phyloP scores from a whole-genome alignment of 768 basidiomycete species.

The Leccinum subgranulosum region DNA sequence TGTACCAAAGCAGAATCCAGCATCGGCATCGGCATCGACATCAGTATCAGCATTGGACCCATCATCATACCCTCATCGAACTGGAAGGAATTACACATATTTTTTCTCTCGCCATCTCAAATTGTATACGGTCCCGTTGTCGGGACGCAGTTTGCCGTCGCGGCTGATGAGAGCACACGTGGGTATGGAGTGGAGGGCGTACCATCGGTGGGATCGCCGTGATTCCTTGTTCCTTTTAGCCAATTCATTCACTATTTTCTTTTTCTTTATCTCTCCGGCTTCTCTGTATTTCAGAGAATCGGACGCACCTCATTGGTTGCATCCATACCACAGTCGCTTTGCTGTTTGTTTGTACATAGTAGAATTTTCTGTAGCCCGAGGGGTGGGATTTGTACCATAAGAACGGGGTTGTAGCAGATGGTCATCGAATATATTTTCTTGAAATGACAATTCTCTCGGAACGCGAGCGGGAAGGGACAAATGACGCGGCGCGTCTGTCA shows the following conservation, averaged over 20 bases:
- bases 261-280: background rate
- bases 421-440: constrained; percentile 27
- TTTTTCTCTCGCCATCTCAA: constrained; percentile 21
- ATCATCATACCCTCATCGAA: constrained; percentile 23
- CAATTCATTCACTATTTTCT: background rate
- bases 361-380: background rate
- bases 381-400: constrained; percentile 29
- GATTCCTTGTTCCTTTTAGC: constrained; percentile 8
- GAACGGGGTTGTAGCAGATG: constrained; percentile 11
- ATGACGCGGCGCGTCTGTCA: constrained; percentile 25
- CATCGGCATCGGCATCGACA: constrained; percentile 20
- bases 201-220: constrained; percentile 12
- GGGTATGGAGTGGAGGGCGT: constrained; percentile 18
- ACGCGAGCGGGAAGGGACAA: background rate
- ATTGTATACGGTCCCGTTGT: constrained; percentile 17
- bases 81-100: constrained; percentile 14
- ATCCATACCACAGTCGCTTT: too few relatives aligned
- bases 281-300: constrained; percentile 19
- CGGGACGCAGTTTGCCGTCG: constrained; percentile 2
- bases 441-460: constrained; percentile 3
- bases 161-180: constrained; percentile 5
- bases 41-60: constrained; percentile 15
- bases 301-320: background rate
- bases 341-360: too few relatives aligned
- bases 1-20: constrained; percentile 10